These are phyloP conservation scores for Capronia americana DNA, from an alignment of 2,329 filamentous ascomycete species.

Conservation along the genomic window DNA sequence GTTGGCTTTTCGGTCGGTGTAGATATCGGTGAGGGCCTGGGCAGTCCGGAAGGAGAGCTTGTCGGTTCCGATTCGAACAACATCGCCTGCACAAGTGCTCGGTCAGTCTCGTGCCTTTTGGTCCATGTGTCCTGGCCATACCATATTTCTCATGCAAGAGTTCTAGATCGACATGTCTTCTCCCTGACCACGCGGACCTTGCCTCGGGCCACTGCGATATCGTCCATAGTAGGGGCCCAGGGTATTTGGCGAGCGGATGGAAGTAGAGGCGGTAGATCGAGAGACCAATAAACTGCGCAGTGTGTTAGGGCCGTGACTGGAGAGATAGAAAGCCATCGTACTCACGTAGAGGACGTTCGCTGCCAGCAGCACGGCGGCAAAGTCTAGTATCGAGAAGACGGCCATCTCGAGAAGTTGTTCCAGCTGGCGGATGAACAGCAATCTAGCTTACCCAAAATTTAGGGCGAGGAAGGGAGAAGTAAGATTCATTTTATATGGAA, in stretches of 20 bases:
- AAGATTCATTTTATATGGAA: background rate
- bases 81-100: slow-evolving; percentile 30
- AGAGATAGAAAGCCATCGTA: background rate
- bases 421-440: background rate
- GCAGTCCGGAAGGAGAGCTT: slow-evolving; percentile 39
- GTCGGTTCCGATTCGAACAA: slow-evolving; percentile 42
- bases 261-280: slow-evolving; percentile 34
- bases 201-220: slow-evolving; percentile 52
- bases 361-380: slow-evolving; percentile 12
- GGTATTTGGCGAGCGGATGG: slow-evolving; percentile 69
- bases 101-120: background rate
- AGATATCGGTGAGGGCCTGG: slow-evolving; percentile 53
- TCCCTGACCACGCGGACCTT: slow-evolving; percentile 40
- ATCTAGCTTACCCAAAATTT: background rate
- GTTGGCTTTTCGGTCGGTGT: slow-evolving; percentile 52
- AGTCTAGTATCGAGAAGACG: slow-evolving; percentile 16
- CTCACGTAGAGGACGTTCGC: slow-evolving; percentile 27
- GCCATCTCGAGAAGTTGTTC: slow-evolving; percentile 11
- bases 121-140: slow-evolving; percentile 9
- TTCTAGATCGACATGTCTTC: slow-evolving; percentile 42
- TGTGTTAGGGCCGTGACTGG: slow-evolving; percentile 1
- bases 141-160: slow-evolving; percentile 45
- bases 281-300: slow-evolving; percentile 24
- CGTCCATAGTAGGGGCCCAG: slow-evolving; percentile 68
- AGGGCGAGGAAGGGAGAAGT: background rate